Base-by-base conservation (phyloP, 148 eudicot genomes). In the Chenopodium album region DNA sequence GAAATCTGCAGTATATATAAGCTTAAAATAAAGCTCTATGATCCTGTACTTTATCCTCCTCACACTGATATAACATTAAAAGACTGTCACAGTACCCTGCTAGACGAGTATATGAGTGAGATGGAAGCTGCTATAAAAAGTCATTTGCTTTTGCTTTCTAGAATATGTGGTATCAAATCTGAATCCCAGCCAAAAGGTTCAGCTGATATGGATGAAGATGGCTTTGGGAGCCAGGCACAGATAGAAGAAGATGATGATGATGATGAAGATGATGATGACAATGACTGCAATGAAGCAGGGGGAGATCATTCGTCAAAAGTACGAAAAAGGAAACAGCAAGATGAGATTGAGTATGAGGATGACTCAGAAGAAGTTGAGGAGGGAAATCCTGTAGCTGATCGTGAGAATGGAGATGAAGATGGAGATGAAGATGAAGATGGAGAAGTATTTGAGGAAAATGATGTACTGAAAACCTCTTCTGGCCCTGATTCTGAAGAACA, bases 311-410 rank as follows among this genome's bases (percentile, higher is more conserved):
- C 94, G 56, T 78, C 71, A 54, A 98, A 93, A 79, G 87, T 56
- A n/a, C 88, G 75, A 78, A 97, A 89, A 84, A 83, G 89, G 48
- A 92, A 92, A 81, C 85, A 80, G 46, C 97, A 91, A 83, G 98
- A 97, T 87, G 97, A 94, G 87, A 82, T 89, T 83, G 97, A 97
- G 80, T 94, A 97, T 80, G 98, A 91, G 78, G 97, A 92, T 71
- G 85, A 74, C 72, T 75, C 87, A 52, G 94, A 89, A 46, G 94
- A 85, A 32, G 5, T 72, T 22, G 76, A 75, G 84, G 90, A 84
- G 72, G 89, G 54, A 64, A 86, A 85, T 23, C 41, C 82, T 41
- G 65, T 65, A 9, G 84, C 75, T 73, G 92, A 84, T 71, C 37
- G 64, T 67, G 85, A 71, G 29, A 84, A 79, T 73, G 92, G 89